Conservation (phyloP, 2,329 filamentous ascomycete species). For the Pseudogymnoascus sp. region DNA sequence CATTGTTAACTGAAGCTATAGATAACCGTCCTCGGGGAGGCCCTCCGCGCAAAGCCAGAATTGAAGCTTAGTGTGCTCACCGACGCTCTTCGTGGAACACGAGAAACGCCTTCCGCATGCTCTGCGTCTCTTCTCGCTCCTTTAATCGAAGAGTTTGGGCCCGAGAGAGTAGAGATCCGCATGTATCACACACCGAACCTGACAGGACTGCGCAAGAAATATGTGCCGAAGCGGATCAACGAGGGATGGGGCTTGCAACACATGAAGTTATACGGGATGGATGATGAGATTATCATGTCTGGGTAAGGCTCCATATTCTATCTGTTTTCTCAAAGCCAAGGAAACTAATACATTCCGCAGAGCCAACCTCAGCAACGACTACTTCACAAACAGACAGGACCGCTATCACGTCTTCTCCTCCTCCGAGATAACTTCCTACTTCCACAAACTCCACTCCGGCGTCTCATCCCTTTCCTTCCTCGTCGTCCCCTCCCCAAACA, state of each 20-base stretch:
- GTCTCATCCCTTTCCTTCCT: slow-evolving; percentile 76
- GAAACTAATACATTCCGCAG: slow-evolving; percentile 28
- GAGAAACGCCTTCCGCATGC: slow-evolving; percentile 77
- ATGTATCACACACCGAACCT: slow-evolving; percentile 99
- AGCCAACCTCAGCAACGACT: slow-evolving; percentile 85
- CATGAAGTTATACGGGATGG: slow-evolving; percentile 96
- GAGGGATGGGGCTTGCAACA: slow-evolving; percentile 98
- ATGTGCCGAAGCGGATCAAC: slow-evolving; percentile 84
- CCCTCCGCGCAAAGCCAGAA: slow-evolving; percentile 64
- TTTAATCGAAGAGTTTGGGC: slow-evolving; percentile 75
- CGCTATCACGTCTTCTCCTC: slow-evolving; percentile 88
- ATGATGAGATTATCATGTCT: slow-evolving; percentile 91
- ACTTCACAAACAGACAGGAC: slow-evolving; percentile 94
- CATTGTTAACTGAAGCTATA: slow-evolving; percentile 26
- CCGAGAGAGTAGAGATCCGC: slow-evolving; percentile 77
- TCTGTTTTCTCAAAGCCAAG: neutral
- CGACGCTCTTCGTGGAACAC: slow-evolving; percentile 81
- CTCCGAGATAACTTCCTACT: slow-evolving; percentile 72
- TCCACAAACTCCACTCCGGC: slow-evolving; percentile 65
- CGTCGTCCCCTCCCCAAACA: slow-evolving; percentile 52
- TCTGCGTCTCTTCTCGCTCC: slow-evolving; percentile 82
- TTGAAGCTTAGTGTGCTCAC: slow-evolving; percentile 84
- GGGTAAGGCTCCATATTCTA: slow-evolving; percentile 44
- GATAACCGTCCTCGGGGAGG: slow-evolving; percentile 69
- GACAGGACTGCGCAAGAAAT: slow-evolving; percentile 73